Percentiles rank a stretch among this genome's conserved stretches.
These are phyloP conservation scores for Iris macrosiphon DNA, from an alignment of 106 monocot genomes.

Conservation along the genomic window DNA sequence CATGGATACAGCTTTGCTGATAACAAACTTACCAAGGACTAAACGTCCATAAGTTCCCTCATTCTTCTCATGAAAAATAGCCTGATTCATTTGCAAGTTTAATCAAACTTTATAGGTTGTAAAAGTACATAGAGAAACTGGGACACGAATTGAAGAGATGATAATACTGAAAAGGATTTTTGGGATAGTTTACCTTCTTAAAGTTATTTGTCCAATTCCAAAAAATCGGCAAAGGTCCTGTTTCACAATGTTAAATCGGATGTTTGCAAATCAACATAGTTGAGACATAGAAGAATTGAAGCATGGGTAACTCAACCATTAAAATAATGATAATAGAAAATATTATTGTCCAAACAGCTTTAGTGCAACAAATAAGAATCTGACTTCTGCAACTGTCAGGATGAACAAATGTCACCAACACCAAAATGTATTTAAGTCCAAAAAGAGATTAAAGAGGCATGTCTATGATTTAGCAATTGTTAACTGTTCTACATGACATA, in stretches of 20 bases:
- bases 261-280: slow-evolving; percentile 4
- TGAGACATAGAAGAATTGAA: too few relatives aligned
- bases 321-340: too few relatives aligned
- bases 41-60: slow-evolving; percentile 57
- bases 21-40: slow-evolving; percentile 37
- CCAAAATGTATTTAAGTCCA: too few relatives aligned
- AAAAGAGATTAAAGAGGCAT: too few relatives aligned
- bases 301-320: too few relatives aligned
- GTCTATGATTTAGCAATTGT: too few relatives aligned
- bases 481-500: too few relatives aligned
- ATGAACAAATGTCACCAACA: too few relatives aligned
- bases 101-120: not conserved
- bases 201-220: slow-evolving; percentile 73
- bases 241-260: slow-evolving; percentile 14
- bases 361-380: not conserved
- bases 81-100: slow-evolving; percentile 23
- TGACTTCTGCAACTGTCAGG: too few relatives aligned
- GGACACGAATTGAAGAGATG: not conserved
- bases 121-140: not conserved
- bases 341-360: not conserved
- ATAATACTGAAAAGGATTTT: not conserved
- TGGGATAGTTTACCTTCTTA: slow-evolving; percentile 28
- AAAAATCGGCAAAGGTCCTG: slow-evolving; percentile 60
- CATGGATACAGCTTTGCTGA: too few relatives aligned
- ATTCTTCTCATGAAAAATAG: slow-evolving; percentile 49